Percentiles rank a stretch among this genome's conserved stretches.
Evolutionary conservation across 345 rosid genomes (phyloP).

Genomic region (sweet orange (Citrus sinensis)): DVS_A1.0 CM039169.1:26387001-26387500

Average conservation of each 20-base stretch:
- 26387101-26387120: background rate
- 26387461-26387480: conserved; percentile 85
- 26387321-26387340: conserved; percentile 65
- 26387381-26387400: too few relatives aligned
- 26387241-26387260: conserved; percentile 74
- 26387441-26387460: conserved; percentile 60
- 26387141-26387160: background rate
- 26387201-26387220: conserved; percentile 57
- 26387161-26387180: background rate
- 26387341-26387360: conserved; percentile 64
- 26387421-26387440: background rate
- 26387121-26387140: background rate
- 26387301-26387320: conserved; percentile 83
- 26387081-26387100: background rate
- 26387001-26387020: background rate
- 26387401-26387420: background rate
- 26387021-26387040: background rate
- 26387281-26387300: conserved; percentile 75
- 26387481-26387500: conserved; percentile 61
- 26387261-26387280: conserved; percentile 88
- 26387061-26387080: background rate
- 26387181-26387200: background rate
- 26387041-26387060: background rate
- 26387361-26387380: background rate
- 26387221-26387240: conserved; percentile 59